A percentile compares a stretch with the other conserved stretches of the same genome.
These are phyloP conservation scores for Exophiala viscosa DNA, from an alignment of 2,329 filamentous ascomycete genomes.

Conservation along the genomic window DNA sequence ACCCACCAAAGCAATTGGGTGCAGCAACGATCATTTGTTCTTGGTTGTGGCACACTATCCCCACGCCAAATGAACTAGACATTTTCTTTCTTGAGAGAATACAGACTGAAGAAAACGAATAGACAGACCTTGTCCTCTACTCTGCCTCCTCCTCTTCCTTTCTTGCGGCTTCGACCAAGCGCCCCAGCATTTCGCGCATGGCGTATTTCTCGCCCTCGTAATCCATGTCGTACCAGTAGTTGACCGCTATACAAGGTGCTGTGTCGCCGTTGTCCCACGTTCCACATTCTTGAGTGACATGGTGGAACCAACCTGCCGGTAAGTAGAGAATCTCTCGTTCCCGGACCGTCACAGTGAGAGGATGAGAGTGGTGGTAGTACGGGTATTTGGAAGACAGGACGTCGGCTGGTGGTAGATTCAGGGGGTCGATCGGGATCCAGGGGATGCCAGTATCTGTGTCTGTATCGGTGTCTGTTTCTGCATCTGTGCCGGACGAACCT, in stretches of 20 bases:
- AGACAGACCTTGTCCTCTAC: background rate
- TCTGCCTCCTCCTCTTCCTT: background rate
- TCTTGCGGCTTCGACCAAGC: slow-evolving; percentile 16
- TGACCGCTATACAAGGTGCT: slow-evolving; percentile 28
- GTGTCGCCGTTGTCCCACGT: slow-evolving; percentile 17
- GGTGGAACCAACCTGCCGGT: slow-evolving; percentile 29
- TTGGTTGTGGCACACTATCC: no score
- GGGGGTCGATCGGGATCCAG: slow-evolving; percentile 27
- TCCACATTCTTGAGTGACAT: slow-evolving; percentile 27
- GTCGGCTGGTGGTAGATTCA: slow-evolving; percentile 1
- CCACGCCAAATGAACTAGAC: no score
- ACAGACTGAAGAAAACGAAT: background rate
- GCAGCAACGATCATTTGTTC: no score
- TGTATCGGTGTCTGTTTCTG: background rate
- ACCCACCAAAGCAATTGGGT: no score
- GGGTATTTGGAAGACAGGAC: background rate
- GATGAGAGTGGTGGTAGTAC: slow-evolving; percentile 20
- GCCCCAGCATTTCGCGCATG: slow-evolving; percentile 38
- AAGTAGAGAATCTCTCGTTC: slow-evolving; percentile 28
- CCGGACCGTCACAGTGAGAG: slow-evolving; percentile 21
- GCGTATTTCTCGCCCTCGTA: slow-evolving; percentile 43
- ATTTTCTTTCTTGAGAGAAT: no score
- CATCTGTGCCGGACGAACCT: no score
- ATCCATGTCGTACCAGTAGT: slow-evolving; percentile 31
- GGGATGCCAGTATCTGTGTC: slow-evolving; percentile 18